Conservation (phyloP, 1,139 yeast genomes). For the Sugiyamaella japonica region DNA sequence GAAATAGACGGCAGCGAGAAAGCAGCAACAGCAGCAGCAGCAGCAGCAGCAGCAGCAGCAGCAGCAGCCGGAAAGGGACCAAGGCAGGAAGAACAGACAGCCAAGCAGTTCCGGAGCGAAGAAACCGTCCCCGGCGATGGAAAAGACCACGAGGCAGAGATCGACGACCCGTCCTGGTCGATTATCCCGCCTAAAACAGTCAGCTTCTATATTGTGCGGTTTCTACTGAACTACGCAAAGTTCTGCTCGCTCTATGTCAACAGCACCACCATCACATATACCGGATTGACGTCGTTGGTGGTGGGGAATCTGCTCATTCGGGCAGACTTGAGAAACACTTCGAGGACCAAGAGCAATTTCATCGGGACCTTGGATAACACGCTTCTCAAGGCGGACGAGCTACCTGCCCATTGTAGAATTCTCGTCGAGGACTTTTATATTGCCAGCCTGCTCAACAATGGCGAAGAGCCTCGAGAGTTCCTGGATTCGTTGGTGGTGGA, state of each 20-base stretch:
- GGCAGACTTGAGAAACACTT: constrained; percentile 34
- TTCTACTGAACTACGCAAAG: constrained; percentile 32
- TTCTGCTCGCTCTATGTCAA: constrained; percentile 35
- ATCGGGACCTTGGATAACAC: constrained; percentile 41
- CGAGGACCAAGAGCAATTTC: constrained; percentile 29
- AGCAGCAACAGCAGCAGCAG: no score
- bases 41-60: no score
- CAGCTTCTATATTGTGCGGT: constrained; percentile 31
- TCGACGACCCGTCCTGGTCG: constrained; percentile 26
- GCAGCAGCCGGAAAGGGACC: neutral
- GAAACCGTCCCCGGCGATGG: neutral
- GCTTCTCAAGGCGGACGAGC: constrained; percentile 34
- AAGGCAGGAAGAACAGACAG: constrained; percentile 1
- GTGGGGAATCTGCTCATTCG: constrained; percentile 34
- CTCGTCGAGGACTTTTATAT: constrained; percentile 35
- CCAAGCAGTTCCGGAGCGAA: neutral
- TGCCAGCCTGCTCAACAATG: constrained; percentile 32
- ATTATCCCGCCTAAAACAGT: constrained; percentile 31
- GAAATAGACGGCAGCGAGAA: neutral
- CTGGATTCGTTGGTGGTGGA: constrained; percentile 37
- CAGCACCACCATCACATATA: constrained; percentile 33
- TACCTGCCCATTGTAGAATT: constrained; percentile 34
- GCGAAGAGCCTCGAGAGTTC: constrained; percentile 36
- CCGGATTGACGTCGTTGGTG: constrained; percentile 33
- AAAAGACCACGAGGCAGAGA: neutral